Percentiles rank a stretch among this genome's conserved stretches.
phyloP scores from a whole-genome alignment of 352 stramenopile species.

The Phytopythium helicoides region DNA sequence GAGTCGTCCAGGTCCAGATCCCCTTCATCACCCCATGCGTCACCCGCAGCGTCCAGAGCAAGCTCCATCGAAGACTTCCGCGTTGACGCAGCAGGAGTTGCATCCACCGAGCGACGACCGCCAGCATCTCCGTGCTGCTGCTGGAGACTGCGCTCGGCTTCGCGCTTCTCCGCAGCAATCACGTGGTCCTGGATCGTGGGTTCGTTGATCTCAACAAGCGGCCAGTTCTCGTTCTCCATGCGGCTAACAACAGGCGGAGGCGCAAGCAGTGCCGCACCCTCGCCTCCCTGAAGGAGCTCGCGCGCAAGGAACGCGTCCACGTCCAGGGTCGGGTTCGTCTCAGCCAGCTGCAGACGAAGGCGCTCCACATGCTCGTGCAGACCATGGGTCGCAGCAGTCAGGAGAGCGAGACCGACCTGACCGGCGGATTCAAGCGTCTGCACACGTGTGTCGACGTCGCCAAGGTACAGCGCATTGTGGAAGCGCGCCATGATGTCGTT shows the following conservation, averaged over 20 bases:
- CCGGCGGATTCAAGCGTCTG: slow-evolving; percentile 95
- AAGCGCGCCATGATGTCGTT: slow-evolving; percentile 98
- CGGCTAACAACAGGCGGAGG: slow-evolving; percentile 92
- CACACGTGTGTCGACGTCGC: slow-evolving; percentile 95
- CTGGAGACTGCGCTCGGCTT: slow-evolving; percentile 70
- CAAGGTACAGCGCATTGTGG: slow-evolving; percentile 98
- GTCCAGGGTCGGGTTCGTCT: slow-evolving; percentile 83
- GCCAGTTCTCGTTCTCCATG: slow-evolving; percentile 96
- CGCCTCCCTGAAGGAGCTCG: slow-evolving; percentile 61
- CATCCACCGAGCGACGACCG: slow-evolving; percentile 32
- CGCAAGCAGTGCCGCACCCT: slow-evolving; percentile 86
- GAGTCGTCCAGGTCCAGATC: slow-evolving; percentile 87
- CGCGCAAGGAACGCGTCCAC: slow-evolving; percentile 59
- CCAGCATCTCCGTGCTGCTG: slow-evolving; percentile 33
- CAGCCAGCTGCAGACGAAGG: slow-evolving; percentile 90
- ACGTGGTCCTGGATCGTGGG: slow-evolving; percentile 84
- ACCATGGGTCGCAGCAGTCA: slow-evolving; percentile 95
- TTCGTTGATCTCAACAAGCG: slow-evolving; percentile 94
- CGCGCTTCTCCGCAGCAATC: slow-evolving; percentile 73
- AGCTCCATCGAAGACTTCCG: slow-evolving; percentile 77
- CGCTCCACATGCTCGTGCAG: slow-evolving; percentile 94
- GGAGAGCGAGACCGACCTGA: slow-evolving; percentile 95
- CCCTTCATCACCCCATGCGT: slow-evolving; percentile 80
- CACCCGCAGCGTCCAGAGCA: slow-evolving; percentile 64
- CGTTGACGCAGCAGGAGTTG: slow-evolving; percentile 7